Percentiles rank a stretch among this genome's conserved stretches.
Evolutionary conservation across 306 rosid genomes (phyloP).

Genomic region (Urtica urens): DNA sequence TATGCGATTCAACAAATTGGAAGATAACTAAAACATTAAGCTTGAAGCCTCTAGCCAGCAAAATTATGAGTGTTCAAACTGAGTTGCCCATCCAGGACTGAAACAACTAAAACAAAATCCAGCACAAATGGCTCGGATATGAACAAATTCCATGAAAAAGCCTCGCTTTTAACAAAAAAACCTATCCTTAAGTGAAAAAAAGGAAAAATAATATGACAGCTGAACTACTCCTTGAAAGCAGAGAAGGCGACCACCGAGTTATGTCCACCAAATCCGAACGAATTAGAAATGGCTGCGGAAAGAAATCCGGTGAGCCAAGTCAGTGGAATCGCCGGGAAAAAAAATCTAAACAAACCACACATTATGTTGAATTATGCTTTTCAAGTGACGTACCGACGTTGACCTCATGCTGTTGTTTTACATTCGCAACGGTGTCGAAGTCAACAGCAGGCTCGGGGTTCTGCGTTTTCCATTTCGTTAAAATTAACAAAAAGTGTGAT

Average conservation of each 20-base stretch:
- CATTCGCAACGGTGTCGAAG: constrained; percentile 78
- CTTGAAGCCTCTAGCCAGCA: no score
- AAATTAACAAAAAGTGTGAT: background rate
- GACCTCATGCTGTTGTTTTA: constrained; percentile 76
- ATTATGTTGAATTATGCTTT: constrained; percentile 1
- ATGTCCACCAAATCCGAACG: constrained; percentile 97
- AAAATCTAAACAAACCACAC: no score
- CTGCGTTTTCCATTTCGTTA: constrained; percentile 34
- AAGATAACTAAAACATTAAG: no score
- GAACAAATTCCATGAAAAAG: constrained; percentile 4
- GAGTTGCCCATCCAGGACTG: no score
- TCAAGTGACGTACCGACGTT: constrained; percentile 78
- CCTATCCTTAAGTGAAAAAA: no score
- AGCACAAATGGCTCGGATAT: background rate
- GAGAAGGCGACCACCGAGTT: constrained; percentile 93
- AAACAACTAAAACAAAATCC: no score
- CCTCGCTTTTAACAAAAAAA: no score
- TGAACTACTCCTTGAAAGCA: constrained; percentile 55
- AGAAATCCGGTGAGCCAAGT: constrained; percentile 1
- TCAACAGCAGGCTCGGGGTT: constrained; percentile 91
- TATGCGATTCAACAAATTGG: no score
- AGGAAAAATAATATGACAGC: constrained; percentile 18
- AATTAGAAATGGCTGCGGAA: constrained; percentile 79
- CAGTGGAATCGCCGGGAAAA: background rate
- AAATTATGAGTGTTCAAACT: no score